phyloP scores from a whole-genome alignment of 139 green algal species.

The Volvox africanus region DNA sequence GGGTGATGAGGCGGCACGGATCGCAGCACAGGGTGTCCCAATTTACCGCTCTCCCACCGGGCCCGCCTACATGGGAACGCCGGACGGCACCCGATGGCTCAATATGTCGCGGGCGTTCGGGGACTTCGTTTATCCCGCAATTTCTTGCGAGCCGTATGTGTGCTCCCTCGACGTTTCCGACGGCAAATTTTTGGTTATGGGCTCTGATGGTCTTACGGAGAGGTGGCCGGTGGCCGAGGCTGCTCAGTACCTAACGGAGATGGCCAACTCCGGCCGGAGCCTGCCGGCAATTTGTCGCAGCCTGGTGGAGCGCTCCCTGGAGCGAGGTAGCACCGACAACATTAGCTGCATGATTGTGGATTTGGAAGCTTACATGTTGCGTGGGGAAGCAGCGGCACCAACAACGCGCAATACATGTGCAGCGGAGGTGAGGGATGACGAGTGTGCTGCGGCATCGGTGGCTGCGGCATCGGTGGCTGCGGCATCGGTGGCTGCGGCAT shows the following conservation, averaged over 20 bases:
- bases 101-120: constrained; percentile 44
- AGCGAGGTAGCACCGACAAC: constrained; percentile 44
- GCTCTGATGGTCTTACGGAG: constrained; percentile 42
- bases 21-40: constrained; percentile 1
- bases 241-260: constrained; percentile 33
- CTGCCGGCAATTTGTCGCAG: constrained; percentile 6
- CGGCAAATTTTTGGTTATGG: constrained; percentile 45
- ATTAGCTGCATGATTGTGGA: constrained; percentile 41
- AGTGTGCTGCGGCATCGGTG: neutral
- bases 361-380: constrained; percentile 26
- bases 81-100: constrained; percentile 46
- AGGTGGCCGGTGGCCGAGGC: constrained; percentile 40
- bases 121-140: constrained; percentile 44
- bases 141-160: constrained; percentile 43
- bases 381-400: neutral
- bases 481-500: neutral
- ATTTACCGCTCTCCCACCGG: constrained; percentile 24
- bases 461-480: neutral
- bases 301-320: constrained; percentile 38
- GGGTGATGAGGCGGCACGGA: constrained; percentile 31
- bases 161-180: constrained; percentile 42
- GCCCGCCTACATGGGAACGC: constrained; percentile 43
- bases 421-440: neutral
- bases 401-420: neutral
- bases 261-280: neutral